Evolutionary conservation across 2,329 filamentous ascomycete species (phyloP), one percentile per base, ranked within the genome.

Genomic region (Xylaria digitata): DNA sequence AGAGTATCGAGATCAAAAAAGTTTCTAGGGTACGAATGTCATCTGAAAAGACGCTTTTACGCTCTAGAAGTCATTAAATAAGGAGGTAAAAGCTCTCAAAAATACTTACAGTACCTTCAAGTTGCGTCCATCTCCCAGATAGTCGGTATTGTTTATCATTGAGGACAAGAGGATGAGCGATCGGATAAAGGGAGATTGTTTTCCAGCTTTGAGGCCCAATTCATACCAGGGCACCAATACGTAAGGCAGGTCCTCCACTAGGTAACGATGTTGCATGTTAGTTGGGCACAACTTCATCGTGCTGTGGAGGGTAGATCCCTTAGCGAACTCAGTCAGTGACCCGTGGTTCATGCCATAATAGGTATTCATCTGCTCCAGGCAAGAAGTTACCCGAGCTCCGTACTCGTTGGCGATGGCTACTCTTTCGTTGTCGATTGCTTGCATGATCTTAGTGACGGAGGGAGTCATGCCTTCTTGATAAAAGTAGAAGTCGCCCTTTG

Each of bases 161-260:
- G 58, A 62, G n/a, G 62, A 52, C 66, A 55, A 66, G 30, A 68
- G 55, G 23, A 70, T 70, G n/a, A 70, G 55, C 9, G 68, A 65
- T 26, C 58, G 52, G 17, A 70, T 68, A 23, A 68, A 61, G 4
- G 68, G 63, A 1, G 66, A 66, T 13, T 66, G 30, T 46, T 55
- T 57, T n/a, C 68, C 66, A 34, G 66, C 66, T 30, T 68, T 66
- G 1, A 54, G 37, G n/a, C 66, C 66, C 19, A 70, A 42, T 37
- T 69, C 68, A 42, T 67, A 66, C 66, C 69, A 70, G 21, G 63
- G 64, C n/a, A 70, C 69, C 11, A 70, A 56, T 8, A 70, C 55
- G 37, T 66, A 65, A 15, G 68, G 68, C 43, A 70, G 11, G 49
- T 70, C 68, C 48, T 70, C 68, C 8, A 48, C 21, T 13, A 70